A percentile compares a stretch with the other conserved stretches of the same genome.
Evolutionary conservation across 768 basidiomycete species (phyloP).

Genomic region (Podaxis pistillaris): DNA sequence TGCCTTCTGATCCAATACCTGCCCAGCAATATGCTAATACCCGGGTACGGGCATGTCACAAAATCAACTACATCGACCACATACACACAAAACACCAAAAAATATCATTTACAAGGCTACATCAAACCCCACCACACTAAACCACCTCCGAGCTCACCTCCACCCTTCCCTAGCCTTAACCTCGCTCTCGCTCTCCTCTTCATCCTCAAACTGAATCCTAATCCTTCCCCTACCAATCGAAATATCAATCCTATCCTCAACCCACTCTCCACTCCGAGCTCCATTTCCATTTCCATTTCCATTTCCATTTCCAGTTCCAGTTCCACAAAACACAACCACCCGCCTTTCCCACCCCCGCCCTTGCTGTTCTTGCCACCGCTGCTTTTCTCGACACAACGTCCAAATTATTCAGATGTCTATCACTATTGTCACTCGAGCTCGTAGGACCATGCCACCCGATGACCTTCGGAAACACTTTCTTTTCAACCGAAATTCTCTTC

Average conservation of each 20-base stretch:
- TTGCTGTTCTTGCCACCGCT: background rate
- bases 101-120: background rate
- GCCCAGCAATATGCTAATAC: no score
- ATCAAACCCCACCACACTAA: background rate
- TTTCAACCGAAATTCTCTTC: slow-evolving; percentile 1
- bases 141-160: background rate
- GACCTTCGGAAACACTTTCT: background rate
- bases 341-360: background rate
- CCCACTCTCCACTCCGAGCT: slow-evolving; percentile 6
- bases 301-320: background rate
- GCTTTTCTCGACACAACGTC: background rate
- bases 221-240: slow-evolving; percentile 13
- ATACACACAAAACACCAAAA: background rate
- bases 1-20: no score
- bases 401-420: background rate
- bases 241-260: slow-evolving; percentile 14
- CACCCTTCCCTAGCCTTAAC: background rate
- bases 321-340: background rate
- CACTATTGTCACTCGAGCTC: background rate
- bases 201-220: slow-evolving; percentile 15
- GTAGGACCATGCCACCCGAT: background rate
- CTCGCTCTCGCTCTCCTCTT: background rate
- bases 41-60: background rate
- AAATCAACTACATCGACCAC: background rate
- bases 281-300: background rate